phyloP scores from a whole-genome alignment of 768 basidiomycete genomes.

The Termitomyces sp. region DNA sequence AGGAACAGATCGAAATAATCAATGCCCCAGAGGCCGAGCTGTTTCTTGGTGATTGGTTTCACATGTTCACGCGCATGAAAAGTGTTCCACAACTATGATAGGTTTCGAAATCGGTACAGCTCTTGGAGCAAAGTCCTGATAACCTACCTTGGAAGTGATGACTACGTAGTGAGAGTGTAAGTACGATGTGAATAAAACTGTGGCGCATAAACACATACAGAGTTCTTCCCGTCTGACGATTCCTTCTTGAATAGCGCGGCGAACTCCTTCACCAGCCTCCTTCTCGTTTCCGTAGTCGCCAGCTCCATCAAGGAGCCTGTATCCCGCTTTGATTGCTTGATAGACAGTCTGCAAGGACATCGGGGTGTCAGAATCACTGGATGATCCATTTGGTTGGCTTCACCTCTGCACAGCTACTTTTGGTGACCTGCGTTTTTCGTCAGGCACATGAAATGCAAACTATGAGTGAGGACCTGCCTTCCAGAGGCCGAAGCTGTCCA shows the following conservation, averaged over 20 bases:
- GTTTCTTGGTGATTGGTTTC: slow-evolving; percentile 52
- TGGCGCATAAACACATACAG: slow-evolving; percentile 37
- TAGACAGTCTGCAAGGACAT: slow-evolving; percentile 62
- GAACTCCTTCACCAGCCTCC: slow-evolving; percentile 78
- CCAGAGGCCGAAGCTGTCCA: slow-evolving; percentile 64
- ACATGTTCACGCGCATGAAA: slow-evolving; percentile 80
- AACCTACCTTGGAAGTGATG: slow-evolving; percentile 75
- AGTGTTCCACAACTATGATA: slow-evolving; percentile 77
- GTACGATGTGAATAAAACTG: neutral
- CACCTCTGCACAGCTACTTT: slow-evolving; percentile 59
- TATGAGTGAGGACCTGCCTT: slow-evolving; percentile 41
- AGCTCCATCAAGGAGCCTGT: slow-evolving; percentile 84
- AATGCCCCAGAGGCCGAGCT: slow-evolving; percentile 80
- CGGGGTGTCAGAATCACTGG: neutral
- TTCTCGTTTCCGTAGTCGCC: slow-evolving; percentile 90
- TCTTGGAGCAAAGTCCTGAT: neutral
- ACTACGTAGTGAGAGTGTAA: slow-evolving; percentile 40
- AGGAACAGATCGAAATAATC: slow-evolving; percentile 83
- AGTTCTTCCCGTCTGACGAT: slow-evolving; percentile 87
- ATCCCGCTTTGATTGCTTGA: slow-evolving; percentile 82
- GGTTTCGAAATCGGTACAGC: neutral
- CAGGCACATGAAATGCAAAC: slow-evolving; percentile 25
- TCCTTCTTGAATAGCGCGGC: slow-evolving; percentile 75
- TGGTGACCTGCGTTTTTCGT: slow-evolving; percentile 55
- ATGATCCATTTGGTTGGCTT: slow-evolving; percentile 16